A percentile compares a stretch with the other conserved stretches of the same genome.
Evolutionary conservation across 2,329 filamentous ascomycete genomes (phyloP).

Genomic region (Didymella lethalis): DNA sequence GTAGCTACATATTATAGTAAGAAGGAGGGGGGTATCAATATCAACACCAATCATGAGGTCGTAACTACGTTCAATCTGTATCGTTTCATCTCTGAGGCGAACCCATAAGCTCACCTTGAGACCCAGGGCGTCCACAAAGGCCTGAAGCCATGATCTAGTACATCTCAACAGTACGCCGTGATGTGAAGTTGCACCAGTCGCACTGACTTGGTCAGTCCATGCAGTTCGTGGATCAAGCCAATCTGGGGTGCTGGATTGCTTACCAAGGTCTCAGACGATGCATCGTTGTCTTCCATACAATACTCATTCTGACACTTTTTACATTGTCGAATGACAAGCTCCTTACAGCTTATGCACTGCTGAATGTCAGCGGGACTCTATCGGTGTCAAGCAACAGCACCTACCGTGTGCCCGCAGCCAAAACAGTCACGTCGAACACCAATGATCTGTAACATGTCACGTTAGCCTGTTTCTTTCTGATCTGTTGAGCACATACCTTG

Average conservation of each 20-base stretch:
- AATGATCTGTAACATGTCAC: conserved; percentile 43
- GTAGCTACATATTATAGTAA: not conserved
- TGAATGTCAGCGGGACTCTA: conserved; percentile 16
- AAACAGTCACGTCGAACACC: conserved; percentile 78
- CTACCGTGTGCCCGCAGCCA: conserved; percentile 83
- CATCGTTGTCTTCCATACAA: conserved; percentile 83
- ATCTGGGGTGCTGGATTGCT: conserved; percentile 11
- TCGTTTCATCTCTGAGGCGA: not conserved
- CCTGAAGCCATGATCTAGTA: conserved; percentile 29
- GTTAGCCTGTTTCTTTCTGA: conserved; percentile 43
- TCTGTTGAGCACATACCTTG: conserved; percentile 48
- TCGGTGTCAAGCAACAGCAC: conserved; percentile 6
- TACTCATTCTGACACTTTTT: conserved; percentile 78
- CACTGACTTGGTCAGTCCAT: conserved; percentile 38
- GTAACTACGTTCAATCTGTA: conserved; percentile 4
- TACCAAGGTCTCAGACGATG: conserved; percentile 70
- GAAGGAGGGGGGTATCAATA: conserved; percentile 35
- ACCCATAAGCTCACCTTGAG: not conserved
- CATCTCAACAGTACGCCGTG: conserved; percentile 46
- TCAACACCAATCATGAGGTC: conserved; percentile 20
- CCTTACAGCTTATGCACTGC: conserved; percentile 79
- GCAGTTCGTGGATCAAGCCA: not conserved
- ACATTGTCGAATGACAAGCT: conserved; percentile 74
- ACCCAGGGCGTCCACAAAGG: not conserved
- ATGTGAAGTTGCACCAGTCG: conserved; percentile 52